Evolutionary conservation across 441 rosid species (phyloP).

Genomic region (Corymbia citriodora): DNA sequence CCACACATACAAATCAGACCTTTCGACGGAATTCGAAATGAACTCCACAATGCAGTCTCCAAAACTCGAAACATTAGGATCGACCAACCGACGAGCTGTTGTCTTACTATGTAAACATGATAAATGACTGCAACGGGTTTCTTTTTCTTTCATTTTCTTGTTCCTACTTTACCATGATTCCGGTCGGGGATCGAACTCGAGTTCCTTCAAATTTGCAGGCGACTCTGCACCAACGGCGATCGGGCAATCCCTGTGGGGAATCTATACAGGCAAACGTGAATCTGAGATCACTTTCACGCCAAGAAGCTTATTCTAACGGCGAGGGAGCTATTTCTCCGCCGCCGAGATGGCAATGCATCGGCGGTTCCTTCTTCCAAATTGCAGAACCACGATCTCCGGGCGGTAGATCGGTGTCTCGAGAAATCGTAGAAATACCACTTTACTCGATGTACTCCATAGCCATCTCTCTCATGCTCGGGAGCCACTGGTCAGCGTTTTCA

Average conservation of each 20-base stretch:
- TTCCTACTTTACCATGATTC: background rate
- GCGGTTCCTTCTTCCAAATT: background rate
- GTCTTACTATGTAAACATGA: background rate
- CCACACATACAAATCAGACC: background rate
- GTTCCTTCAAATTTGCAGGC: background rate
- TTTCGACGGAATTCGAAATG: background rate
- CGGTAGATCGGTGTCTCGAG: background rate
- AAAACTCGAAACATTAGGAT: background rate
- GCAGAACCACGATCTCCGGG: background rate
- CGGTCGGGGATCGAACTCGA: background rate
- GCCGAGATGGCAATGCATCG: background rate
- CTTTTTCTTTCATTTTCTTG: too few relatives aligned
- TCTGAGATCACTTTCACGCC: background rate
- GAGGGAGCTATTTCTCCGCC: background rate
- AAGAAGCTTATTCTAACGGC: background rate
- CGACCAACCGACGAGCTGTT: background rate
- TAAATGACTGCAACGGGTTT: background rate
- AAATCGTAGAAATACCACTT: background rate
- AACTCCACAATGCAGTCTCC: background rate
- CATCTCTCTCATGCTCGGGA: background rate
- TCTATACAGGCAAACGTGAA: background rate
- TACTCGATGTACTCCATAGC: background rate
- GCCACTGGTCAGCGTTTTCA: background rate
- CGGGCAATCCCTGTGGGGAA: background rate
- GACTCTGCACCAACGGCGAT: background rate